Conservation (phyloP, 495 filamentous ascomycete genomes). For the Talaromyces wortmannii region DNA sequence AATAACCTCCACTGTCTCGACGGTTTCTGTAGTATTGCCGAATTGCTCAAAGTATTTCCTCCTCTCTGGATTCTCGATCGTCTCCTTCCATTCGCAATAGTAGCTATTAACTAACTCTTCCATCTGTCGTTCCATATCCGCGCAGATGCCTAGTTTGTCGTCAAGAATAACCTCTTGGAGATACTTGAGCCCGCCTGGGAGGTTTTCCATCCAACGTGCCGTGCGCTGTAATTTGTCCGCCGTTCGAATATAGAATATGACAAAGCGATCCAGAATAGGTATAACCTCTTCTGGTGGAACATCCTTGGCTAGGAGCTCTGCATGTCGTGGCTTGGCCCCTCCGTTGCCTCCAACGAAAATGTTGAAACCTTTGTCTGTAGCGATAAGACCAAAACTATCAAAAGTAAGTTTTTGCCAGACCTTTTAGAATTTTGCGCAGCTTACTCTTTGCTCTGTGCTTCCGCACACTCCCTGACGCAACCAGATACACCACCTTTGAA, state of each 20-base stretch:
- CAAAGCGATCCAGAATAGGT: slow-evolving; percentile 82
- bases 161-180: slow-evolving; percentile 78
- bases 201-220: slow-evolving; percentile 82
- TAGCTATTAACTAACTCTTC: slow-evolving; percentile 78
- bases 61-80: slow-evolving; percentile 60
- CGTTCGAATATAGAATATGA: slow-evolving; percentile 95
- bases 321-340: slow-evolving; percentile 79
- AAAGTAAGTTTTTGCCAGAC: neutral
- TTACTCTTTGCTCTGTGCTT: slow-evolving; percentile 93
- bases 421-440: slow-evolving; percentile 13
- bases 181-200: slow-evolving; percentile 84
- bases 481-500: slow-evolving; percentile 90
- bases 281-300: slow-evolving; percentile 80
- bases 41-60: slow-evolving; percentile 80
- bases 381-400: slow-evolving; percentile 79
- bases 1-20: slow-evolving; percentile 66
- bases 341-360: slow-evolving; percentile 93
- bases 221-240: slow-evolving; percentile 94
- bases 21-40: slow-evolving; percentile 69
- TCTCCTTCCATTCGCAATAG: slow-evolving; percentile 95
- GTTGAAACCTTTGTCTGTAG: slow-evolving; percentile 93
- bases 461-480: slow-evolving; percentile 90
- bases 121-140: slow-evolving; percentile 87
- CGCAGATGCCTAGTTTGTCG: slow-evolving; percentile 84
- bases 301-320: slow-evolving; percentile 85